These are phyloP conservation scores for Buddleja alternifolia DNA, from an alignment of 257 asterid species.

Conservation along the genomic window DNA sequence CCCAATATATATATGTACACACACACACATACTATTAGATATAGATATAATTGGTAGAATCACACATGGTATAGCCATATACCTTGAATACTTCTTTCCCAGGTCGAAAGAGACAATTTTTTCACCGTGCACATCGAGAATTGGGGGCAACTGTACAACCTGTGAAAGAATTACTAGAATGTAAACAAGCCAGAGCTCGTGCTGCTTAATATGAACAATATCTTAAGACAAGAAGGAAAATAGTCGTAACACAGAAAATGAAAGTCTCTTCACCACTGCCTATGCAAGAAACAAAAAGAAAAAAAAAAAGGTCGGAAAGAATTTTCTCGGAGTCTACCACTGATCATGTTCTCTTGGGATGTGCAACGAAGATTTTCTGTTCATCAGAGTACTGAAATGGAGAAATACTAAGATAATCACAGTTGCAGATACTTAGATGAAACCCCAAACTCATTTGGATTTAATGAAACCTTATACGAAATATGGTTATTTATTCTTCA, in stretches of 20 bases:
- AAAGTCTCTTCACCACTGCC: background rate
- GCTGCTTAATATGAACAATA: background rate
- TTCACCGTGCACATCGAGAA: too few species aligned
- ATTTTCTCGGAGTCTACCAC: background rate
- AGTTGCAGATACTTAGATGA: background rate
- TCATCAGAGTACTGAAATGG: background rate
- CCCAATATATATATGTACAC: background rate
- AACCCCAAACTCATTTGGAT: background rate
- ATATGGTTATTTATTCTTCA: background rate
- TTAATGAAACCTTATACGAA: background rate
- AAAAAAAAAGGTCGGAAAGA: too few species aligned
- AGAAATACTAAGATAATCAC: background rate
- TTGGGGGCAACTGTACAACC: too few species aligned
- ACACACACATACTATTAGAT: too few species aligned
- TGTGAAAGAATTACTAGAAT: background rate
- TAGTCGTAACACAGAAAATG: background rate
- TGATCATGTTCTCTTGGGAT: background rate
- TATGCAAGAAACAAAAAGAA: background rate
- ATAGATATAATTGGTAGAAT: background rate
- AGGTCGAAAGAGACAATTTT: constrained; percentile 2
- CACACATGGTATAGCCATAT: constrained; percentile 3
- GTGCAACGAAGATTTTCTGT: background rate
- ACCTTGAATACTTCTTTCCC: constrained; percentile 13
- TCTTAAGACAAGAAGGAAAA: background rate
- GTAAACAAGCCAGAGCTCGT: background rate